Evolutionary conservation across 2,329 filamentous ascomycete species (phyloP), one percentile per base, ranked within the genome.

Genomic region (Ambrosiella cleistominuta): DNA sequence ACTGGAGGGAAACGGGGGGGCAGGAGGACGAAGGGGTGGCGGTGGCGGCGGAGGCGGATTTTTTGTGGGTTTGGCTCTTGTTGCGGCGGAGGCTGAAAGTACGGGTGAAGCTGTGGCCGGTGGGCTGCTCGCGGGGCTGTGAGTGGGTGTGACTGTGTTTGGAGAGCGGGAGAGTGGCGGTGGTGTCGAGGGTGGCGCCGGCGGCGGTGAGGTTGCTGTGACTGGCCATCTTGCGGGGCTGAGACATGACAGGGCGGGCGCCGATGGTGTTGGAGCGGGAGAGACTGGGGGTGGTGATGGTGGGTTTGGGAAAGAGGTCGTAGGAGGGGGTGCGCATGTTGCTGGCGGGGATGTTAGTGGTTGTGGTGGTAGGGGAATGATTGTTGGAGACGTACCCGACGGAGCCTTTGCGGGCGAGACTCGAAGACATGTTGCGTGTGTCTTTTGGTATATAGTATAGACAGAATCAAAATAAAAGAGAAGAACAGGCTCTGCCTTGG

Each of bases 221-320:
- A 42, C 58, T 39, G 39, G 50, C 49, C 54, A 56, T 37, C 15
- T 49, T 17, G 35, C 50, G 55, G 40, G 15, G 49, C 42, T 57
- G 57, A 8, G 57, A 58, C 42, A 54, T 49, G 17, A 47, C 36
- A 17, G 57, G 57, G 40, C 51, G 39, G 36, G 51, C 50, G 38
- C 52, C 52, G 50, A 53, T 58, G 40, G 50, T 54, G 51, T 54
- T 53, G 35, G 57, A 58, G 6, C 52, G 51, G 50, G 40, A 42
- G 19, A 53, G 50, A 13, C 50, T 15, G 39, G 44, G 36, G 35
- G 47, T 45, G 3, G 44, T 37, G 17, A 27, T 58, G 7, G 57
- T 39, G 9, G 37, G 12, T 40, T 57, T 50, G 45, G 45, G 56
- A 35, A 57, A 57, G 17, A 57, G 37, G 56, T 57, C 56, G 36